Base-by-base conservation (phyloP, 225 moss, liverwort and hornwort species). In the Thuidium tamariscinum region DNA sequence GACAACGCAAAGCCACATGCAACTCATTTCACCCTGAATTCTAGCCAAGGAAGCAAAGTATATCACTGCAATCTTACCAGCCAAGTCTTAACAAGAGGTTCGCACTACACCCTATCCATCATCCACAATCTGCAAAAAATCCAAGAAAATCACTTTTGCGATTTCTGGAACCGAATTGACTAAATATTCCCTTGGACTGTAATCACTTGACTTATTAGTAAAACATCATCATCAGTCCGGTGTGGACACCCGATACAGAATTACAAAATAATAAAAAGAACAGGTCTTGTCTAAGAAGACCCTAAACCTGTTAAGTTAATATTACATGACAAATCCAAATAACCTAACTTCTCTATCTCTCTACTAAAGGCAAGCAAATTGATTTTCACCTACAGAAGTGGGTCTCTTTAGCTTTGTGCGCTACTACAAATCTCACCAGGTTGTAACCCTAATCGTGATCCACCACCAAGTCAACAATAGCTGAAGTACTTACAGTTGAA, bases 401-500 rank as follows among this genome's bases (percentile, higher is more conserved):
- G 63, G 39, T 86, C 62, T 76, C 81, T 80, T 83, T 30, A 49
- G 59, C 60, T 74, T n/a, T 86, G n/a, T 80, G 74, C 56, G 59
- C 82, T 65, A 59, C 64, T 37, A 72, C 59, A 90, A 69, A 63
- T 74, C 62, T 63, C 71, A 83, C 49, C 25, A 83, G 76, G 29
- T 11, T 48, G 48, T 64, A 68, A 82, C 81, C 83, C 83, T 84
- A 83, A 20, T 71, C 56, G 64, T 54, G 25, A 69, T 64, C 75
- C 65, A 65, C 75, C 71, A 72, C 66, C 79, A 80, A 74, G 56
- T 91, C 88, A 92, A 83, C 89, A 89, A 74, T 83, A 89, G 87
- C 89, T 90, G 84, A 88, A 88, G 82, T 89, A 93, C 91, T 92
- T 91, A 92, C 92, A 91, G 83, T 88, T 89, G 78, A 92, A 86